Evolutionary conservation across 2,329 filamentous ascomycete genomes (phyloP).

Genomic region (Xylaria sp.): DNA sequence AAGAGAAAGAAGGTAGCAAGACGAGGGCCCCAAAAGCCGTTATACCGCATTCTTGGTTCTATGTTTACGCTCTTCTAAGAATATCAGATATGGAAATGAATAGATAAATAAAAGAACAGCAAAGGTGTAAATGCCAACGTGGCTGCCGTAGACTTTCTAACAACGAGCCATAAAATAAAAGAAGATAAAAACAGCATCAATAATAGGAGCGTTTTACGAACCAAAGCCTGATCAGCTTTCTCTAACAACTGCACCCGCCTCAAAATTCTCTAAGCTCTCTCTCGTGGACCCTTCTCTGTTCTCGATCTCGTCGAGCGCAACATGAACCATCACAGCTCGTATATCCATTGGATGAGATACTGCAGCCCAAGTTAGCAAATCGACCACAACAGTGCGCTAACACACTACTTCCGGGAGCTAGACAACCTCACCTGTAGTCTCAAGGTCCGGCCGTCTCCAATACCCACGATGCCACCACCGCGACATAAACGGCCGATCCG

Average conservation of each 20-base stretch:
- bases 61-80: background rate
- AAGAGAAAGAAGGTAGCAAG: too few relatives aligned
- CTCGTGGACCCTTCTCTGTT: constrained; percentile 15
- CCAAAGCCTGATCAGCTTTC: constrained; percentile 3
- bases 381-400: background rate
- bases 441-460: background rate
- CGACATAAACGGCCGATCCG: constrained; percentile 33
- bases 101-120: too few relatives aligned
- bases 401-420: background rate
- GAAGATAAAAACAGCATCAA: background rate
- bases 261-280: constrained; percentile 24
- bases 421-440: constrained; percentile 4
- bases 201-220: too few relatives aligned
- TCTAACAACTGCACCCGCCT: constrained; percentile 20
- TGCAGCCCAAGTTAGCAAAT: background rate
- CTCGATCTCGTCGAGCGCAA: constrained; percentile 31
- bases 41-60: background rate
- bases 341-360: constrained; percentile 10
- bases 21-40: background rate
- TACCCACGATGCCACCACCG: constrained; percentile 23
- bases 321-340: constrained; percentile 37
- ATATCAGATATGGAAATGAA: background rate
- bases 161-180: background rate
- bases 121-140: too few relatives aligned
- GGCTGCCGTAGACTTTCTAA: too few relatives aligned